Percentiles rank a stretch among this genome's conserved stretches.
Evolutionary conservation across 495 filamentous ascomycete species (phyloP).

Genomic region (Elasticomyces elasticus): DNA sequence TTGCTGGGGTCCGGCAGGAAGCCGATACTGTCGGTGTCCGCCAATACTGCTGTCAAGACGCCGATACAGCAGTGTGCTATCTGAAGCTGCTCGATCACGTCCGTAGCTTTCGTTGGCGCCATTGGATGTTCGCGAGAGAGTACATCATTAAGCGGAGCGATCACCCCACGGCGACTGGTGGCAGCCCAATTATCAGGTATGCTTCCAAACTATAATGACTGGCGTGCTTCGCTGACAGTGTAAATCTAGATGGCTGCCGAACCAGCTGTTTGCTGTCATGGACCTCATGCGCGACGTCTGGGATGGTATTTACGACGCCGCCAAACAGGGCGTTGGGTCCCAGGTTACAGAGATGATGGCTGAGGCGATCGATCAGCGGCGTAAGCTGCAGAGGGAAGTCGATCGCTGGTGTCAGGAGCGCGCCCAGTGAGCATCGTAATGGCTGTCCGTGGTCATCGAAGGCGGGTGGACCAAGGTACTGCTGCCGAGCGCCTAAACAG

Average conservation of each 20-base stretch:
- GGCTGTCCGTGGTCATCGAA: too few relatives aligned
- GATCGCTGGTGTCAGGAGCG: constrained; percentile 68
- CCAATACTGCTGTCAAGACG: constrained; percentile 50
- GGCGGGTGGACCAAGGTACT: too few relatives aligned
- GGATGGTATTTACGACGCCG: constrained; percentile 6
- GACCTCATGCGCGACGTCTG: constrained; percentile 56
- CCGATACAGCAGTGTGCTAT: constrained; percentile 51
- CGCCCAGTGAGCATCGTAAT: constrained; percentile 29
- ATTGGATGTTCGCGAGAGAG: constrained; percentile 91
- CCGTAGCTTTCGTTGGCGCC: constrained; percentile 82
- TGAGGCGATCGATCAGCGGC: constrained; percentile 52
- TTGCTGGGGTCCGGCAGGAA: constrained; percentile 55
- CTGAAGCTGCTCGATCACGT: constrained; percentile 69
- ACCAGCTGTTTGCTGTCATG: constrained; percentile 70
- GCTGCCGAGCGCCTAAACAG: too few relatives aligned
- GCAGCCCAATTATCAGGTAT: constrained; percentile 65
- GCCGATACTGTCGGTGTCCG: constrained; percentile 48
- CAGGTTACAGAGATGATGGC: constrained; percentile 56
- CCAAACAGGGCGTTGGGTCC: constrained; percentile 29
- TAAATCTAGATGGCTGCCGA: constrained; percentile 67
- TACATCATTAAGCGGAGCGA: constrained; percentile 77
- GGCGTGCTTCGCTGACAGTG: not conserved
- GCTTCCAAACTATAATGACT: not conserved
- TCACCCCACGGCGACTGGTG: constrained; percentile 82
- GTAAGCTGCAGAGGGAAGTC: constrained; percentile 67